Percentiles rank a stretch among this genome's conserved stretches.
These are phyloP conservation scores for Lichtheimia hyalospora DNA, from an alignment of 371 early-diverging fungal genomes.

Conservation along the genomic window DNA sequence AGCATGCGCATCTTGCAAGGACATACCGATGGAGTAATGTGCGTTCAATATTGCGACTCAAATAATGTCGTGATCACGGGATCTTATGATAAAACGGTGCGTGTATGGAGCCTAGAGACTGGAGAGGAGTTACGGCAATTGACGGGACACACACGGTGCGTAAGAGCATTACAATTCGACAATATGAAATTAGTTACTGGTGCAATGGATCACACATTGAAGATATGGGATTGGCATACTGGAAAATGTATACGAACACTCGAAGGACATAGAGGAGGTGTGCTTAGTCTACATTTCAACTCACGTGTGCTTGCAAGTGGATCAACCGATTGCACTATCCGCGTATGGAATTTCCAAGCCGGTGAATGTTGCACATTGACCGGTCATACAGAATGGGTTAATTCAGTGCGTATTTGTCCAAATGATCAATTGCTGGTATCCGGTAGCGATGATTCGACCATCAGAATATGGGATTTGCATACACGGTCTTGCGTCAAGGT, in stretches of 20 bases:
- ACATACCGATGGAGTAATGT: conserved; percentile 88
- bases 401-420: conserved; percentile 75
- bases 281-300: conserved; percentile 85
- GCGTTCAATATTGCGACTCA: conserved; percentile 82
- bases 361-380: conserved; percentile 76
- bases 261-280: conserved; percentile 82
- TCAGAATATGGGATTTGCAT: conserved; percentile 83
- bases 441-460: conserved; percentile 79
- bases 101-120: conserved; percentile 82
- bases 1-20: conserved; percentile 58
- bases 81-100: conserved; percentile 80
- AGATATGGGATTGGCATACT: conserved; percentile 95
- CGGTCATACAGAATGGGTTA: conserved; percentile 89
- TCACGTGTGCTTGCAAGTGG: conserved; percentile 80
- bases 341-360: conserved; percentile 87
- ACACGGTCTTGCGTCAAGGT: conserved; percentile 67
- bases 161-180: conserved; percentile 88
- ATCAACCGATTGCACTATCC: conserved; percentile 84
- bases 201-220: conserved; percentile 91
- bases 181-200: conserved; percentile 83
- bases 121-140: conserved; percentile 69
- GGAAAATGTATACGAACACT: conserved; percentile 87
- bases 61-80: conserved; percentile 76
- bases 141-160: conserved; percentile 84
- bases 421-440: conserved; percentile 70